These are phyloP conservation scores for Lycium barbarum DNA, from an alignment of 257 asterid genomes.

Conservation along the genomic window DNA sequence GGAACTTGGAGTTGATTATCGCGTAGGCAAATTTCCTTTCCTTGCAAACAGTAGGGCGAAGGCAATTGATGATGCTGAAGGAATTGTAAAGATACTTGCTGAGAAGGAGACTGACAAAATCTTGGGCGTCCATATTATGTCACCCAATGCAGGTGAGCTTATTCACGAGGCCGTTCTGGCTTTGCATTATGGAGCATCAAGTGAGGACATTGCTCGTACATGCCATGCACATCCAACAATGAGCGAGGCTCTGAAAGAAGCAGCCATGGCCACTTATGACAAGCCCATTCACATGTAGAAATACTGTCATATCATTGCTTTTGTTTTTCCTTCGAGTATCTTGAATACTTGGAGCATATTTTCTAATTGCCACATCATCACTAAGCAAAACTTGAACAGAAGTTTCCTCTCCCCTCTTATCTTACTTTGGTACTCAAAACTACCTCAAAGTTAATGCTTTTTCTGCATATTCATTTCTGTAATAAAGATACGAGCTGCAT, in stretches of 20 bases:
- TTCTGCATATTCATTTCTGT: slow-evolving; percentile 26
- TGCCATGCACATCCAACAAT: slow-evolving; percentile 99
- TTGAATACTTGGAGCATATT: slow-evolving; percentile 27
- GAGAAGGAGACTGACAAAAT: slow-evolving; percentile 93
- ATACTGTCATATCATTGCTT: slow-evolving; percentile 31
- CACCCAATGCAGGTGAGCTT: slow-evolving; percentile 97
- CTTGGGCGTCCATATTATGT: slow-evolving; percentile 92
- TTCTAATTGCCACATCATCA: slow-evolving; percentile 23
- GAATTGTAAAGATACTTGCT: slow-evolving; percentile 85
- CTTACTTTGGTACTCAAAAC: slow-evolving; percentile 52
- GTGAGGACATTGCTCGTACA: slow-evolving; percentile 98
- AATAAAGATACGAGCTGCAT: slow-evolving; percentile 18
- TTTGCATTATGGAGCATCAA: slow-evolving; percentile 89
- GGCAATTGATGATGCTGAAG: slow-evolving; percentile 98
- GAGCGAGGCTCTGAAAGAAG: slow-evolving; percentile 99
- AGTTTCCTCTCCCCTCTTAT: not conserved
- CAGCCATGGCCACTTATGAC: slow-evolving; percentile 98
- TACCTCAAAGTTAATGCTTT: not conserved
- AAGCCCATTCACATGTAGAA: slow-evolving; percentile 91
- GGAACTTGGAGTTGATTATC: slow-evolving; percentile 69
- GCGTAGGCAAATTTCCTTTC: slow-evolving; percentile 91
- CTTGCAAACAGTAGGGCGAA: slow-evolving; percentile 98
- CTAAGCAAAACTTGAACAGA: slow-evolving; percentile 25
- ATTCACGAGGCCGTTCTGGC: slow-evolving; percentile 97
- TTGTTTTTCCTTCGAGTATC: slow-evolving; percentile 30